A percentile compares a stretch with the other conserved stretches of the same genome.
These are phyloP conservation scores for Mortierella sp. DNA, from an alignment of 371 early-diverging fungal species.

Conservation along the genomic window DNA sequence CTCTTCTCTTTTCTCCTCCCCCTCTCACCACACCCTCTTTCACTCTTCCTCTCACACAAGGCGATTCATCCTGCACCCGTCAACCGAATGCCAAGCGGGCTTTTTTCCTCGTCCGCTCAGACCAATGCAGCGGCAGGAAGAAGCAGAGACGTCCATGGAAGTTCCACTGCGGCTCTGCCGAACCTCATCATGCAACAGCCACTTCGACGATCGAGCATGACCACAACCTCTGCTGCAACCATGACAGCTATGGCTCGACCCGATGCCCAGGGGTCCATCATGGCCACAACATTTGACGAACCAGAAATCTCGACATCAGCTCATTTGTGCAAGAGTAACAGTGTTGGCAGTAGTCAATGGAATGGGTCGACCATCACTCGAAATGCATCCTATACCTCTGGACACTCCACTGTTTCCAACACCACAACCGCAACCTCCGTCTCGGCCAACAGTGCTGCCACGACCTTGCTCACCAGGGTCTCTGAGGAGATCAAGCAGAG, in stretches of 20 bases:
- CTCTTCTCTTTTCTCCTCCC: too few relatives aligned
- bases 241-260: conserved; percentile 13
- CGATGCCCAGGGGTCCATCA: conserved; percentile 2
- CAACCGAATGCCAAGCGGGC: too few relatives aligned
- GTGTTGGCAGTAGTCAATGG: too few relatives aligned
- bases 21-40: too few relatives aligned
- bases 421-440: background rate
- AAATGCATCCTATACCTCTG: too few relatives aligned
- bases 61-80: too few relatives aligned
- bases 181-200: conserved; percentile 49
- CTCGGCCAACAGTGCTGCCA: conserved; percentile 26
- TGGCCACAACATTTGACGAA: conserved; percentile 2
- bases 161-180: conserved; percentile 26
- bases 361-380: too few relatives aligned
- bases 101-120: too few relatives aligned
- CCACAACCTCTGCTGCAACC: conserved; percentile 14
- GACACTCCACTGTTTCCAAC: background rate
- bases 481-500: conserved; percentile 50
- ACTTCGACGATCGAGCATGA: conserved; percentile 34
- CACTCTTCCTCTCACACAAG: too few relatives aligned
- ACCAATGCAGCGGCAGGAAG: too few relatives aligned
- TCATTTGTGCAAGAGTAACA: too few relatives aligned
- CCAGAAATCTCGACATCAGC: conserved; percentile 1
- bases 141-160: background rate
- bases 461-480: conserved; percentile 32